Evolutionary conservation across 1,284 basidiomycete species (phyloP).

Genomic region (Lentinula novae-zelandiae): DNA sequence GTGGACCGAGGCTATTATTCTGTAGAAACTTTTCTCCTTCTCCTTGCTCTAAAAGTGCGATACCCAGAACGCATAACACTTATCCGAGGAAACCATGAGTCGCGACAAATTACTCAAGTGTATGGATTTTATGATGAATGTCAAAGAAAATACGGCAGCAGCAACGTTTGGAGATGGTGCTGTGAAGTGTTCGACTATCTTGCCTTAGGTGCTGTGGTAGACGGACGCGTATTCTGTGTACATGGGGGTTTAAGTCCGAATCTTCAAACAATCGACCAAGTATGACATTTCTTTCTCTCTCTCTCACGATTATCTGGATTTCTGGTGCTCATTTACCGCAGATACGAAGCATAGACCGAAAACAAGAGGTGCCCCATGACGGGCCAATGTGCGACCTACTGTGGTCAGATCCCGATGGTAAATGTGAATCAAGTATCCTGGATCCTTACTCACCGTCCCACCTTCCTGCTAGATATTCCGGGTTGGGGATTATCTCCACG

Average conservation of each 20-base stretch:
- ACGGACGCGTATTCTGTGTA: slow-evolving; percentile 86
- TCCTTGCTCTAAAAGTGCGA: slow-evolving; percentile 94
- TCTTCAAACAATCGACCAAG: slow-evolving; percentile 83
- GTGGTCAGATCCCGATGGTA: slow-evolving; percentile 98
- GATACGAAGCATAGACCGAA: slow-evolving; percentile 94
- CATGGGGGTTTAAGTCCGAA: slow-evolving; percentile 93
- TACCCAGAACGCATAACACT: slow-evolving; percentile 98
- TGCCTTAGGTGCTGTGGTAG: slow-evolving; percentile 90
- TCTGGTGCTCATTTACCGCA: slow-evolving; percentile 29
- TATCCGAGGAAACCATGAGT: slow-evolving; percentile 98
- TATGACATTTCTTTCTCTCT: slow-evolving; percentile 31
- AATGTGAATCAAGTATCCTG: slow-evolving; percentile 11
- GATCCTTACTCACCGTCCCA: neutral
- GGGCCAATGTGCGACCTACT: slow-evolving; percentile 98
- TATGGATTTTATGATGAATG: slow-evolving; percentile 99
- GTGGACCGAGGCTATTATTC: slow-evolving; percentile 97
- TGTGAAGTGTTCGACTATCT: slow-evolving; percentile 99
- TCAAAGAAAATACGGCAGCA: slow-evolving; percentile 92
- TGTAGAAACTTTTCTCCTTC: slow-evolving; percentile 94
- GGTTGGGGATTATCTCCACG: slow-evolving; percentile 98
- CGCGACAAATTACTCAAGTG: slow-evolving; percentile 97
- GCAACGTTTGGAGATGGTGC: slow-evolving; percentile 97
- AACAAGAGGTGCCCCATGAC: slow-evolving; percentile 99
- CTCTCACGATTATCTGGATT: neutral
- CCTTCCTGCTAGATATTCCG: slow-evolving; percentile 58